Evolutionary conservation across 192 early-diverging fungal genomes (phyloP), one percentile per base, ranked within the genome.

Genomic region (Spizellomyces sp.): DNA sequence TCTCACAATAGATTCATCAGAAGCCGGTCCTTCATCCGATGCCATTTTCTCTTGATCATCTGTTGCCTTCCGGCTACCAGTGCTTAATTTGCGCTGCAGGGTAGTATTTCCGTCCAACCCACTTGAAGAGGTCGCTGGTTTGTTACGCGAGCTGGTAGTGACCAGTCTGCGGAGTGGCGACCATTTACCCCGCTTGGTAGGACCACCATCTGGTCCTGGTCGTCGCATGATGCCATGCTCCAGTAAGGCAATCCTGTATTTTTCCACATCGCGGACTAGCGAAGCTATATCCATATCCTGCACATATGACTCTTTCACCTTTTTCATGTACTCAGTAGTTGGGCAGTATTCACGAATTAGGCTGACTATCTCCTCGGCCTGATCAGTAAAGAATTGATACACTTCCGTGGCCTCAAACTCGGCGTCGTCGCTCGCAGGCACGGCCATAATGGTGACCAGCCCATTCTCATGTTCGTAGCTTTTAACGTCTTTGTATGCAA

Each of bases 331-430:
- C 52, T 75, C 73, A 41, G 73, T 82, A 7, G 73, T 78, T 45
- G 80, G 80, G 19, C 60, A 65, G 61, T 84, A 84, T 54, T 84
- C 83, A 9, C 80, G 70, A 22, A 82, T 75, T n/a, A 84, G 55
- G 9, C n/a, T n/a, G 27, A 74, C 59, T 50, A 84, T 75, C 66
- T 84, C 83, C 15, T 84, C 83, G n/a, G 73, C 77, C 41, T 77
- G 71, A 5, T 68, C 64, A 12, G 75, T 79, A 27, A 48, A 44
- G 67, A 84, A 84, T 36, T 74, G 71, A 58, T 82, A 84, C 5
- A 80, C 72, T 69, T 83, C 79, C 17, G 70, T 62, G 17, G 63
- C 6, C 55, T 75, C 77, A n/a, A 73, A 62, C 12, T 69, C 61
- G 27, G 74, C 67, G 17, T 78, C 67, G 19, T 58, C 68, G 10